These are phyloP conservation scores for Porodaedalea pini DNA, from an alignment of 1,284 basidiomycete genomes.

Conservation along the genomic window DNA sequence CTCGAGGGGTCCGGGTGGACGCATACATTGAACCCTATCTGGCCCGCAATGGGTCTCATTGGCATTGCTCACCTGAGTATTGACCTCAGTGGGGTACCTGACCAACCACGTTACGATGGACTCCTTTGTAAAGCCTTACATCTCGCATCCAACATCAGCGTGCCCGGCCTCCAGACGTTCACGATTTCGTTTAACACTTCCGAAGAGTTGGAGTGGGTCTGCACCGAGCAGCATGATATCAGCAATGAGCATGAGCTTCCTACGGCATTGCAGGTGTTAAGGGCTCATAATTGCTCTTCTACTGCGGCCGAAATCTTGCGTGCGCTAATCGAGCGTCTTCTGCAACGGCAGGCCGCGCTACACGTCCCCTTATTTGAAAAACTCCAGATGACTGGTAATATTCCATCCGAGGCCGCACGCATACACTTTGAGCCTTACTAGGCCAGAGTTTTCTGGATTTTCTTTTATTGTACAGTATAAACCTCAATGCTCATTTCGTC, in stretches of 20 bases:
- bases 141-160: neutral
- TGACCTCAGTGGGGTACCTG: neutral
- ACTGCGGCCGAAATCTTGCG: too few relatives aligned
- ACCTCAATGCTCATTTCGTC: too few relatives aligned
- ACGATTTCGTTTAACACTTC: neutral
- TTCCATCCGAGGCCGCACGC: too few relatives aligned
- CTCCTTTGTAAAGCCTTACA: neutral
- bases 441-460: too few relatives aligned
- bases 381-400: too few relatives aligned
- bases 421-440: too few relatives aligned
- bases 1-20: neutral
- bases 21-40: neutral
- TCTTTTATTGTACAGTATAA: too few relatives aligned
- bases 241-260: neutral
- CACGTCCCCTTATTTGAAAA: too few relatives aligned
- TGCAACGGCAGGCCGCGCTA: too few relatives aligned
- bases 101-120: neutral
- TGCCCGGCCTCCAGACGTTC: neutral
- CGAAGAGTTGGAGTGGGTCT: too few relatives aligned
- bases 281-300: too few relatives aligned
- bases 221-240: neutral
- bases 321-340: too few relatives aligned
- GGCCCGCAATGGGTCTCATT: neutral
- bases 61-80: neutral
- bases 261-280: neutral